Evolutionary conservation across 1,139 yeast genomes (phyloP).

Genomic region (Suhomyces kunorum): DNA sequence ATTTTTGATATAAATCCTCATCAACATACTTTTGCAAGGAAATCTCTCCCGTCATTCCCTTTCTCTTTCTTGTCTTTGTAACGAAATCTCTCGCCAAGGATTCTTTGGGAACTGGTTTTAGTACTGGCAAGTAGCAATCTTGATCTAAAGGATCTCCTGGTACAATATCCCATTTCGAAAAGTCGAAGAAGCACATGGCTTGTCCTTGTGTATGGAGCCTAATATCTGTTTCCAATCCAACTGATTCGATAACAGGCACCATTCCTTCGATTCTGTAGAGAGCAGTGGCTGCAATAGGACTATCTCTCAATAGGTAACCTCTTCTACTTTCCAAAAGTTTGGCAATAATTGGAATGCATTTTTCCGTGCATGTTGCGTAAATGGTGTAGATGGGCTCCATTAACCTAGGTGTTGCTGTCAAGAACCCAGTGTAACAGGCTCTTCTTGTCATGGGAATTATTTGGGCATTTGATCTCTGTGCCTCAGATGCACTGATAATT

Average conservation of each 20-base stretch:
- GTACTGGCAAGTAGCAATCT: conserved; percentile 59
- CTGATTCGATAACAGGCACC: conserved; percentile 86
- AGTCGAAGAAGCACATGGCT: conserved; percentile 67
- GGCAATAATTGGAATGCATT: conserved; percentile 46
- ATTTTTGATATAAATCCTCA: conserved; percentile 52
- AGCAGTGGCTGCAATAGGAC: conserved; percentile 75
- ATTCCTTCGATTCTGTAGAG: conserved; percentile 61
- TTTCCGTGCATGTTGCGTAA: conserved; percentile 55
- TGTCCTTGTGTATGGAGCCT: conserved; percentile 76
- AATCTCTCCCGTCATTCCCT: conserved; percentile 83
- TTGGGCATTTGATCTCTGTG: conserved; percentile 65
- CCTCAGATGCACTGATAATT: conserved; percentile 47
- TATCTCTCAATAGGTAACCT: conserved; percentile 50
- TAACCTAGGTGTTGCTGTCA: conserved; percentile 76
- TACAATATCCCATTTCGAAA: conserved; percentile 72
- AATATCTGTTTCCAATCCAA: conserved; percentile 86
- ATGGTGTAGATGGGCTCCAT: conserved; percentile 83
- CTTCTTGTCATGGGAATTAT: conserved; percentile 79
- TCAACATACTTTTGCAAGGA: conserved; percentile 71
- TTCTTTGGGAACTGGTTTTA: conserved; percentile 70
- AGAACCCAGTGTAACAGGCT: conserved; percentile 80
- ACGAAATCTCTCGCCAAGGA: conserved; percentile 87
- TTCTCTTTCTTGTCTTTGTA: conserved; percentile 82
- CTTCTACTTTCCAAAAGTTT: conserved; percentile 63
- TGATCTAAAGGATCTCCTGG: conserved; percentile 92